Evolutionary conservation across 2,329 filamentous ascomycete genomes (phyloP).

Genomic region (Diaporthe destruens): DNA sequence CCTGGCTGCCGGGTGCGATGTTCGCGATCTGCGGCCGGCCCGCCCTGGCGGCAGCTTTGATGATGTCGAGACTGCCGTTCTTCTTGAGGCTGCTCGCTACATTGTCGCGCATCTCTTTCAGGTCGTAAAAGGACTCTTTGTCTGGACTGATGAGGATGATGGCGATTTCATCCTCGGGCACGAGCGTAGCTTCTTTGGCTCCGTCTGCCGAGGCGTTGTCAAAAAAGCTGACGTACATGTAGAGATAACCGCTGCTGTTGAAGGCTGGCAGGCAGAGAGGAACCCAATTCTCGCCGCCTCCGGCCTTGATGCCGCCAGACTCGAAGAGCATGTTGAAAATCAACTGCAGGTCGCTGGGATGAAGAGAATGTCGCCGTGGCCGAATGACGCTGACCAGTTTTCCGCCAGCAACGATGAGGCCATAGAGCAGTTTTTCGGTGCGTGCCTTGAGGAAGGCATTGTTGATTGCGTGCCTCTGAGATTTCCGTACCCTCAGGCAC

Average conservation of each 20-base stretch:
- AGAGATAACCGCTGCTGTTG: constrained; percentile 95
- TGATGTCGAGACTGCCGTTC: constrained; percentile 80
- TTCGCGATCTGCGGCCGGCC: constrained; percentile 80
- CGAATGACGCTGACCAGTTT: constrained; percentile 94
- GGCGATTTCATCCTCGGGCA: constrained; percentile 83
- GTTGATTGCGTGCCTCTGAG: constrained; percentile 87
- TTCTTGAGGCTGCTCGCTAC: constrained; percentile 78
- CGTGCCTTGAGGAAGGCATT: constrained; percentile 85
- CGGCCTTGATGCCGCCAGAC: constrained; percentile 89
- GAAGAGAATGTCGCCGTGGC: constrained; percentile 93
- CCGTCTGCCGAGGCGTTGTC: constrained; percentile 64
- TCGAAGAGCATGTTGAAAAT: constrained; percentile 99
- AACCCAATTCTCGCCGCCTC: constrained; percentile 96
- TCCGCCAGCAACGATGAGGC: constrained; percentile 91
- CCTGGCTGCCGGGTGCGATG: constrained; percentile 81
- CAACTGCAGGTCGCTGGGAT: constrained; percentile 93
- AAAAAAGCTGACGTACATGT: constrained; percentile 99
- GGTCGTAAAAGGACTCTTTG: constrained; percentile 91
- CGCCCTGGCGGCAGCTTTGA: constrained; percentile 76
- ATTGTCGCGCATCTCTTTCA: constrained; percentile 79
- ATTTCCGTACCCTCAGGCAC: constrained; percentile 91
- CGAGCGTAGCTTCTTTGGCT: constrained; percentile 67
- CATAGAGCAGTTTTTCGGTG: constrained; percentile 86
- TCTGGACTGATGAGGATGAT: constrained; percentile 93
- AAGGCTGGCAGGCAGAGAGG: constrained; percentile 96